Conservation (phyloP, 306 rosid species). For the Carpinus viminea region DNA sequence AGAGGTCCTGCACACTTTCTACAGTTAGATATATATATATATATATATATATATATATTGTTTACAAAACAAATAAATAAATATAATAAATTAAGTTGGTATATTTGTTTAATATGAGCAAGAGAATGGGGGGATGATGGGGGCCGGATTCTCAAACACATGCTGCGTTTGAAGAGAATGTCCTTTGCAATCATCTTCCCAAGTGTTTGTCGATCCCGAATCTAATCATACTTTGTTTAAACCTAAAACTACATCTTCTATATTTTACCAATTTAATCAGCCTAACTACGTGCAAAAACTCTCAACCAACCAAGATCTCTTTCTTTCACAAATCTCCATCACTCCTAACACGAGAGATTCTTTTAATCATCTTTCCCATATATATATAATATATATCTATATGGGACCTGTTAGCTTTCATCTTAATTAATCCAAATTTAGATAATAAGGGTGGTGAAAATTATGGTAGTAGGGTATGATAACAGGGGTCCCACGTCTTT, state of each 20-base stretch:
- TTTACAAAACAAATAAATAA: neutral
- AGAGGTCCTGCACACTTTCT: conserved; percentile 10
- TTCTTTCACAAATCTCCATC: conserved; percentile 7
- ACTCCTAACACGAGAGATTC: neutral
- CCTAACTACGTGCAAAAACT: conserved; percentile 13
- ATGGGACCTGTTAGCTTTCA: conserved; percentile 16
- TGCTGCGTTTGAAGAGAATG: conserved; percentile 68
- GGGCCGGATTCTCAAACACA: conserved; percentile 76
- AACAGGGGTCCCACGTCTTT: conserved; percentile 27
- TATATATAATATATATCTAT: too few species aligned
- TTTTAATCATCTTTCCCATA: neutral
- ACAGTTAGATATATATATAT: neutral
- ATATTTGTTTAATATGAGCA: neutral
- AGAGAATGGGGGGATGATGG: conserved; percentile 47
- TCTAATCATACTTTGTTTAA: conserved; percentile 44
- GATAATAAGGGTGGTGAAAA: conserved; percentile 39
- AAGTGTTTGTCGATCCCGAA: conserved; percentile 68
- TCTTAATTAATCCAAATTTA: conserved; percentile 19
- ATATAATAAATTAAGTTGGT: neutral
- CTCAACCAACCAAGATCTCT: conserved; percentile 31
- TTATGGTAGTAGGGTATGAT: conserved; percentile 32
- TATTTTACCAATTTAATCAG: conserved; percentile 16
- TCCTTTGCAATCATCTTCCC: conserved; percentile 79
- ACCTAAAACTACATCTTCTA: neutral
- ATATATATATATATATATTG: too few species aligned